These are phyloP conservation scores for Cercospora sp. DNA, from an alignment of 2,329 filamentous ascomycete species.

Conservation along the genomic window DNA sequence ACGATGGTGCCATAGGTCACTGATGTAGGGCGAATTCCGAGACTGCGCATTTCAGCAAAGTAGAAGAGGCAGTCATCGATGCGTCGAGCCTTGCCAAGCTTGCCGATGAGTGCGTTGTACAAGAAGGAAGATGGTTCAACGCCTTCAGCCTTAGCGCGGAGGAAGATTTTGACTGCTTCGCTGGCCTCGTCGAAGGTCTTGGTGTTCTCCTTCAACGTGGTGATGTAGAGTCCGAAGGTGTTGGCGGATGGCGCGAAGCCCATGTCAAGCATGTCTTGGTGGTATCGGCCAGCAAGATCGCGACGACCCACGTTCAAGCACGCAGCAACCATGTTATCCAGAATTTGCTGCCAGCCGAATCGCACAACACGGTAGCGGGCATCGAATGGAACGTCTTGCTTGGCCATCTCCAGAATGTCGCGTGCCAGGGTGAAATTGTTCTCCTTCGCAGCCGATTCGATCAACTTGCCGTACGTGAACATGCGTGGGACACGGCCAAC, in stretches of 20 bases:
- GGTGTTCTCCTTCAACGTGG: constrained; percentile 94
- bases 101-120: constrained; percentile 97
- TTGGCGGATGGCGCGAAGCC: constrained; percentile 91
- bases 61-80: constrained; percentile 98
- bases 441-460: constrained; percentile 84
- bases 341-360: constrained; percentile 93
- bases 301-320: constrained; percentile 82
- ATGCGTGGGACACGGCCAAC: constrained; percentile 89
- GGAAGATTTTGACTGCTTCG: constrained; percentile 96
- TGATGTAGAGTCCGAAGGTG: constrained; percentile 98
- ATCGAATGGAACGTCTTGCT: constrained; percentile 80
- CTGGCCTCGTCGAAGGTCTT: constrained; percentile 98
- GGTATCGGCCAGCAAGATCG: constrained; percentile 77
- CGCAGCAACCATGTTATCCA: constrained; percentile 94
- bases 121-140: constrained; percentile 95
- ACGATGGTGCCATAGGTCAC: constrained; percentile 98
- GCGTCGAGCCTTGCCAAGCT: constrained; percentile 93
- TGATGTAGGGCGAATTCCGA: constrained; percentile 91
- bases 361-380: constrained; percentile 82
- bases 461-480: constrained; percentile 95
- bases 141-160: constrained; percentile 86
- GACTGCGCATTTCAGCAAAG: constrained; percentile 93
- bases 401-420: constrained; percentile 86
- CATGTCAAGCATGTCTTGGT: constrained; percentile 87
- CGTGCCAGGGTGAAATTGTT: constrained; percentile 78